Percentiles rank a stretch among this genome's conserved stretches.
Evolutionary conservation across 2,329 filamentous ascomycete species (phyloP).

Genomic region (Calonectria honghensis): DNA sequence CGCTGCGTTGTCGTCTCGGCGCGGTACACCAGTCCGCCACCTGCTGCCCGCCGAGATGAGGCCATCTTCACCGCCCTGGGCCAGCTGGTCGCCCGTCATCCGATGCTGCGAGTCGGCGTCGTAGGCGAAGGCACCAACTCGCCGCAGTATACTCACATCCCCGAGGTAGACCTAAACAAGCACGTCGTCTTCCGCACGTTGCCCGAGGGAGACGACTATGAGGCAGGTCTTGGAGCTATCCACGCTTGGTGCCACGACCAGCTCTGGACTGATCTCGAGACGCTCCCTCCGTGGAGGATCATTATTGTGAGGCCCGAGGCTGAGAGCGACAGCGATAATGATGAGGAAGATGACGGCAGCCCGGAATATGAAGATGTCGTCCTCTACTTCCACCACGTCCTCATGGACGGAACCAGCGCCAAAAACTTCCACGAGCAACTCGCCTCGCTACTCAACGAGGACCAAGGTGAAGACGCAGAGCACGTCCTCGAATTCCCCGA

Average conservation of each 20-base stretch:
- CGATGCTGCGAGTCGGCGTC: conserved; percentile 70
- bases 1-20: conserved; percentile 67
- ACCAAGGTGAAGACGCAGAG: conserved; percentile 21
- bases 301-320: conserved; percentile 58
- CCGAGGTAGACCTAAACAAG: conserved; percentile 64
- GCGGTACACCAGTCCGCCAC: conserved; percentile 60
- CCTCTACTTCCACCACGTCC: conserved; percentile 71
- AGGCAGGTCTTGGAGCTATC: conserved; percentile 56
- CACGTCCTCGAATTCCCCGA: conserved; percentile 54
- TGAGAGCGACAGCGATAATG: conserved; percentile 32
- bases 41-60: conserved; percentile 24
- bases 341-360: background rate
- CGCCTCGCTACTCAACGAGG: conserved; percentile 63
- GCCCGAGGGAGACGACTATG: conserved; percentile 54
- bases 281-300: conserved; percentile 69
- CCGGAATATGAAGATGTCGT: conserved; percentile 61
- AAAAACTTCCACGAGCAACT: conserved; percentile 70
- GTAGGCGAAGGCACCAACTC: conserved; percentile 64
- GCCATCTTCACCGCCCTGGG: conserved; percentile 63
- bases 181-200: conserved; percentile 63
- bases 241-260: conserved; percentile 64
- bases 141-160: conserved; percentile 66
- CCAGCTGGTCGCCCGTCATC: conserved; percentile 64
- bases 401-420: conserved; percentile 71
- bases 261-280: conserved; percentile 63